phyloP scores from a whole-genome alignment of 148 eudicot genomes.

The Nepenthes mirabilis region DNA sequence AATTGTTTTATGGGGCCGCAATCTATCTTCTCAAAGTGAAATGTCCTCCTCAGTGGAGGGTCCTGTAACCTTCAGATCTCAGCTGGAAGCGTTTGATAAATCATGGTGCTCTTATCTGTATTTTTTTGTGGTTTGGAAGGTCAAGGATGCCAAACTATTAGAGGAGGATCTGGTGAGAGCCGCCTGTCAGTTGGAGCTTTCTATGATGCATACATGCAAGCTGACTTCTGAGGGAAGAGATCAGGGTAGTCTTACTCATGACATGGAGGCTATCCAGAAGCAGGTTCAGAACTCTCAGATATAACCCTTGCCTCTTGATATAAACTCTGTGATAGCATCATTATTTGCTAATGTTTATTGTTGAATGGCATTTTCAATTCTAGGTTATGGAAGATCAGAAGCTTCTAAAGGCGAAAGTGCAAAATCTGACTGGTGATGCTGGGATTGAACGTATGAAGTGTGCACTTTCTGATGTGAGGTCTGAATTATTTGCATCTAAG shows the following conservation, averaged over 20 bases:
- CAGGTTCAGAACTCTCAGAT: constrained; percentile 35
- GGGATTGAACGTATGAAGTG: constrained; percentile 76
- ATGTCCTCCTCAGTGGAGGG: constrained; percentile 6
- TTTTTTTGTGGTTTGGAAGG: constrained; percentile 88
- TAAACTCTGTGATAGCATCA: background rate
- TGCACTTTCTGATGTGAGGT: constrained; percentile 64
- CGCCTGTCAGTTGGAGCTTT: constrained; percentile 91
- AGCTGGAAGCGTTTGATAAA: constrained; percentile 77
- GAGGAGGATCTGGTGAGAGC: constrained; percentile 96
- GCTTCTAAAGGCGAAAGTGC: constrained; percentile 76
- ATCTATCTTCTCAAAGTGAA: constrained; percentile 3
- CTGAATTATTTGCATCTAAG: constrained; percentile 52
- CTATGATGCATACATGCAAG: constrained; percentile 96
- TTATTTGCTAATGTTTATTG: constrained; percentile 2
- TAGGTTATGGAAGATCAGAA: constrained; percentile 81
- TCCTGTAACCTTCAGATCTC: constrained; percentile 44
- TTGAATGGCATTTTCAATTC: constrained; percentile 2
- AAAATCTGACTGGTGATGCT: constrained; percentile 70
- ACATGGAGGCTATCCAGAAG: constrained; percentile 85
- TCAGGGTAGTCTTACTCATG: constrained; percentile 55
- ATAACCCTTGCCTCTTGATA: background rate
- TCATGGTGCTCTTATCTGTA: constrained; percentile 92
- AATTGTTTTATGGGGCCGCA: constrained; percentile 35
- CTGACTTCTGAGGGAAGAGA: constrained; percentile 46
- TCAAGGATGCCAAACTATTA: constrained; percentile 72